Conservation (phyloP, 495 filamentous ascomycete species). For the Tuber umbilicatum region DNA sequence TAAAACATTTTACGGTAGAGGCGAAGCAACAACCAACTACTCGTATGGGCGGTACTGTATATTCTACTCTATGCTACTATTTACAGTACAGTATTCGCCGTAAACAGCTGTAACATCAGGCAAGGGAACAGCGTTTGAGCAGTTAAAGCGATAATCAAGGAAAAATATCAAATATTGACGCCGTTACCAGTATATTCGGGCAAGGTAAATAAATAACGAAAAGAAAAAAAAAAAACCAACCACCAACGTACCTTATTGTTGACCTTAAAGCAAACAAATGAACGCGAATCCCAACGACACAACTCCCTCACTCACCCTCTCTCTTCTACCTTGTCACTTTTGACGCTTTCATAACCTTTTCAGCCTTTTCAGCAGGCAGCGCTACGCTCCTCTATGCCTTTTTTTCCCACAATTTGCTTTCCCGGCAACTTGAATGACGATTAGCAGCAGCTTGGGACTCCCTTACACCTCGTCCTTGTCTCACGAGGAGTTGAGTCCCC, state of each 20-base stretch:
- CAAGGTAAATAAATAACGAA: no score
- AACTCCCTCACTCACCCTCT: background rate
- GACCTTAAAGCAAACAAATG: background rate
- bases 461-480: background rate
- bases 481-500: background rate
- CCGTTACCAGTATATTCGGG: no score
- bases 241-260: no score
- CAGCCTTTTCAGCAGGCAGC: background rate
- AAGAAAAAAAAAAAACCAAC: no score
- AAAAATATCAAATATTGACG: no score
- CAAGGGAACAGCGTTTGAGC: no score
- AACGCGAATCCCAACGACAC: background rate
- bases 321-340: no score
- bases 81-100: background rate
- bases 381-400: no score
- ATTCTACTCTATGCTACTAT: background rate
- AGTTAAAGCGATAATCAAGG: no score
- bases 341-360: no score
- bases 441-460: background rate
- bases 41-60: no score
- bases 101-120: background rate
- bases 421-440: background rate
- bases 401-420: no score
- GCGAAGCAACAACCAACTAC: conserved; percentile 20
- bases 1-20: conserved; percentile 12